phyloP scores from a whole-genome alignment of 2,329 filamentous ascomycete species.

The Pseudogymnoascus sp. region DNA sequence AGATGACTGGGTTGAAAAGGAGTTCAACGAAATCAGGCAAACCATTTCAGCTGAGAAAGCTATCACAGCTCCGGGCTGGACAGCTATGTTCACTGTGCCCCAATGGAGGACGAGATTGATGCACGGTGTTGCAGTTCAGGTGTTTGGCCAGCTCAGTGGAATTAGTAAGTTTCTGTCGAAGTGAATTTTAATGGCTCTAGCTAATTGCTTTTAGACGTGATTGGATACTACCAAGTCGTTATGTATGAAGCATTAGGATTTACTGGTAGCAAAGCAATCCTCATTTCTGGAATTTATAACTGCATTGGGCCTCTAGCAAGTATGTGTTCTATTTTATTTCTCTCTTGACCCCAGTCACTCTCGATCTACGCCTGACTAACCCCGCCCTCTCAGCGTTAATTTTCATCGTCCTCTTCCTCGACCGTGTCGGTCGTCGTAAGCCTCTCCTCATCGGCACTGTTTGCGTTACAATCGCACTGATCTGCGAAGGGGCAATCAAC shows the following conservation, averaged over 20 bases:
- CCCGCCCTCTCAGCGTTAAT: conserved; percentile 37
- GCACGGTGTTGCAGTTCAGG: conserved; percentile 52
- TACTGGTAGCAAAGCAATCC: conserved; percentile 41
- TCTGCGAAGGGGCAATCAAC: conserved; percentile 52
- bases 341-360: not conserved
- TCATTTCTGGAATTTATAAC: conserved; percentile 53
- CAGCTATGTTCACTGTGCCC: conserved; percentile 47
- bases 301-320: conserved; percentile 43
- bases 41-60: conserved; percentile 52
- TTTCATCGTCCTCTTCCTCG: conserved; percentile 49
- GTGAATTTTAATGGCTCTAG: not conserved
- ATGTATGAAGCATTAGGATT: conserved; percentile 52
- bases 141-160: conserved; percentile 57
- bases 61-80: conserved; percentile 44
- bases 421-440: conserved; percentile 42
- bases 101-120: conserved; percentile 54
- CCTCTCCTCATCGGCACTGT: conserved; percentile 46
- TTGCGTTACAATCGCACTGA: conserved; percentile 46
- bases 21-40: conserved; percentile 51
- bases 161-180: conserved; percentile 34
- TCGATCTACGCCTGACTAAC: not conserved
- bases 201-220: conserved; percentile 37
- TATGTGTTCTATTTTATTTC: conserved; percentile 15
- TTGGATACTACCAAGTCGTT: conserved; percentile 52
- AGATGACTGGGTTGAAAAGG: conserved; percentile 47